phyloP scores from a whole-genome alignment of 345 rosid genomes.

The Kernera saxatilis region DNA sequence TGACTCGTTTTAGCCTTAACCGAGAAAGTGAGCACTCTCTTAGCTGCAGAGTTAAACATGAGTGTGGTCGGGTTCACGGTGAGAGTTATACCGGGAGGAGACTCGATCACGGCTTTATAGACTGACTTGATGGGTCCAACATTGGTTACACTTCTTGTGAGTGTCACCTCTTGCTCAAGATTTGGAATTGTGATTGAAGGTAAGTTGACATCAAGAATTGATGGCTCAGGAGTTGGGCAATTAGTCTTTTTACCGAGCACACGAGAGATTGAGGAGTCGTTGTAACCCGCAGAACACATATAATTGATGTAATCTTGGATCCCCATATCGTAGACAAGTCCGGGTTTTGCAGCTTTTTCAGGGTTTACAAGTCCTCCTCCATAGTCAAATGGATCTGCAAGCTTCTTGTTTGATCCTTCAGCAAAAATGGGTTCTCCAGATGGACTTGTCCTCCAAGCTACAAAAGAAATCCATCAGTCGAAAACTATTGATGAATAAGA shows the following conservation, averaged over 20 bases:
- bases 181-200: slow-evolving; percentile 37
- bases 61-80: slow-evolving; percentile 16
- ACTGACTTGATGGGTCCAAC: slow-evolving; percentile 21
- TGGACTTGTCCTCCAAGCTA: slow-evolving; percentile 33
- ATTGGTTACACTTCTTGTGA: slow-evolving; percentile 17
- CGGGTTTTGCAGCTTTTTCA: slow-evolving; percentile 47
- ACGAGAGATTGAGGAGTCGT: slow-evolving; percentile 35
- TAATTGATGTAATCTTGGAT: slow-evolving; percentile 39
- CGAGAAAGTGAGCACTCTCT: background rate
- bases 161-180: slow-evolving; percentile 9
- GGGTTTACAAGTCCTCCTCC: slow-evolving; percentile 66
- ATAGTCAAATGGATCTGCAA: slow-evolving; percentile 56
- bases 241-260: slow-evolving; percentile 14
- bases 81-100: slow-evolving; percentile 20
- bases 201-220: slow-evolving; percentile 35
- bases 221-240: slow-evolving; percentile 21
- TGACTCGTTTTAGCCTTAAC: slow-evolving; percentile 27
- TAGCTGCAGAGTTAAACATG: background rate
- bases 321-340: slow-evolving; percentile 52
- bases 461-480: background rate
- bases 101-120: slow-evolving; percentile 10
- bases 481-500: background rate
- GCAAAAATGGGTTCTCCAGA: slow-evolving; percentile 44
- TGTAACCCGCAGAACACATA: slow-evolving; percentile 45
- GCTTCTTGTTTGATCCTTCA: slow-evolving; percentile 37